Percentiles rank a stretch among this genome's conserved stretches.
phyloP scores from a whole-genome alignment of 495 filamentous ascomycete species.

The Trypethelium eluteriae region DNA sequence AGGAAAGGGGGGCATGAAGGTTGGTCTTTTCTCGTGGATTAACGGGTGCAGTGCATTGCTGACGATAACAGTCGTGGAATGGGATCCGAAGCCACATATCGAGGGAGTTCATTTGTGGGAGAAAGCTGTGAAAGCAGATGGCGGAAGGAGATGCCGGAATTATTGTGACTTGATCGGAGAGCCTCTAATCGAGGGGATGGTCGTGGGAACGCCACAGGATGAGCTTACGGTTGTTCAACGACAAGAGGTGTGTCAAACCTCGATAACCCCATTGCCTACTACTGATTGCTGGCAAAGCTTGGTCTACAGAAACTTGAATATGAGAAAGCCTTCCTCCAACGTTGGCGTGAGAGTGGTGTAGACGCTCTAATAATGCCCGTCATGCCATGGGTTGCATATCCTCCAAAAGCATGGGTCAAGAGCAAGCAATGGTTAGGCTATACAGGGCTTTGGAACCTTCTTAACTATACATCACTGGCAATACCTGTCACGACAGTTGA shows the following conservation, averaged over 20 bases:
- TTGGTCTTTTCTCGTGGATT: neutral
- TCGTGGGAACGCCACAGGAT: conserved; percentile 14
- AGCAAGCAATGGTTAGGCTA: conserved; percentile 14
- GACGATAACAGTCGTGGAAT: conserved; percentile 8
- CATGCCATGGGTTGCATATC: conserved; percentile 12
- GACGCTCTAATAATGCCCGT: conserved; percentile 19
- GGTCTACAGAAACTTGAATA: conserved; percentile 8
- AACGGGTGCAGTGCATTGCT: neutral
- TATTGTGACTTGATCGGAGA: conserved; percentile 12
- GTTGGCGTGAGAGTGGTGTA: conserved; percentile 12
- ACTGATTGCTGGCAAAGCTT: neutral
- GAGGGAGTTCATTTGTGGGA: conserved; percentile 4
- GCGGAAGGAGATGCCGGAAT: conserved; percentile 13
- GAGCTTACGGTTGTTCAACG: conserved; percentile 13
- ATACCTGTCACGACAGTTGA: conserved; percentile 12
- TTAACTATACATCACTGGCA: conserved; percentile 9
- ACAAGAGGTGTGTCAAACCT: conserved; percentile 11
- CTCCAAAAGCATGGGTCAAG: conserved; percentile 15
- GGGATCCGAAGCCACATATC: conserved; percentile 10
- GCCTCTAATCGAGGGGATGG: conserved; percentile 16
- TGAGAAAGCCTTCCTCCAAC: conserved; percentile 11
- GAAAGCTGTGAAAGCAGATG: conserved; percentile 15
- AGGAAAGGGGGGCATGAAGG: conserved; percentile 14
- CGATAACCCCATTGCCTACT: neutral
- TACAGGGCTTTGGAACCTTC: conserved; percentile 12